These are phyloP conservation scores for Phyllosticta ampelicida DNA, from an alignment of 2,329 filamentous ascomycete genomes.

Conservation along the genomic window DNA sequence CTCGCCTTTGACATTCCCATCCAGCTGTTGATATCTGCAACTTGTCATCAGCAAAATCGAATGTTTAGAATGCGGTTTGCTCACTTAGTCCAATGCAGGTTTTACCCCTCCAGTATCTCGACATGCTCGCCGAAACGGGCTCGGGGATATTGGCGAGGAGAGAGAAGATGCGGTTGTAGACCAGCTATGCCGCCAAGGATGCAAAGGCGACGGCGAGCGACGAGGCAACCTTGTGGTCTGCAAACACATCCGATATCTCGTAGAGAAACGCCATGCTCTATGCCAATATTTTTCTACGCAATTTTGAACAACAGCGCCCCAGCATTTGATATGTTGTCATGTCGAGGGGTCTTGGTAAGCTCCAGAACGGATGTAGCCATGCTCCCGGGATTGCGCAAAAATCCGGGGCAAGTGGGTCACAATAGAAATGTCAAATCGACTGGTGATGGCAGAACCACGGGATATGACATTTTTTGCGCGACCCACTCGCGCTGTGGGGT, in stretches of 20 bases:
- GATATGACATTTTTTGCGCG: too few relatives aligned
- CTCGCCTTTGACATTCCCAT: constrained; percentile 22
- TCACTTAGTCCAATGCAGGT: constrained; percentile 19
- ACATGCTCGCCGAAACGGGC: constrained; percentile 19
- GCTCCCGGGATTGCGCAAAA: not conserved
- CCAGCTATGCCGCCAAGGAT: constrained; percentile 7
- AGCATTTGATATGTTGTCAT: not conserved
- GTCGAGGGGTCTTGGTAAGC: not conserved
- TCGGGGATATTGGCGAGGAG: constrained; percentile 20
- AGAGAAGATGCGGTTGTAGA: constrained; percentile 14
- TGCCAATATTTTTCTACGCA: not conserved
- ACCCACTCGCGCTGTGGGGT: too few relatives aligned
- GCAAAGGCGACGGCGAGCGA: not conserved
- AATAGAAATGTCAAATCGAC: too few relatives aligned
- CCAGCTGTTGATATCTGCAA: constrained; percentile 23
- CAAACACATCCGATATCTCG: not conserved
- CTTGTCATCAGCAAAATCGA: not conserved
- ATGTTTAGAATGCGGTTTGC: not conserved
- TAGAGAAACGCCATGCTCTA: constrained; percentile 3
- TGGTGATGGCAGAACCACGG: too few relatives aligned
- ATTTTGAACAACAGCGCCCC: too few relatives aligned
- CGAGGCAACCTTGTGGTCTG: not conserved
- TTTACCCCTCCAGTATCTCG: constrained; percentile 21
- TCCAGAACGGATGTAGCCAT: not conserved
- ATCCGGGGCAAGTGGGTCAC: not conserved